Evolutionary conservation across 2,329 filamentous ascomycete species (phyloP).

Genomic region (Aureobasidium leucospermi): DNA sequence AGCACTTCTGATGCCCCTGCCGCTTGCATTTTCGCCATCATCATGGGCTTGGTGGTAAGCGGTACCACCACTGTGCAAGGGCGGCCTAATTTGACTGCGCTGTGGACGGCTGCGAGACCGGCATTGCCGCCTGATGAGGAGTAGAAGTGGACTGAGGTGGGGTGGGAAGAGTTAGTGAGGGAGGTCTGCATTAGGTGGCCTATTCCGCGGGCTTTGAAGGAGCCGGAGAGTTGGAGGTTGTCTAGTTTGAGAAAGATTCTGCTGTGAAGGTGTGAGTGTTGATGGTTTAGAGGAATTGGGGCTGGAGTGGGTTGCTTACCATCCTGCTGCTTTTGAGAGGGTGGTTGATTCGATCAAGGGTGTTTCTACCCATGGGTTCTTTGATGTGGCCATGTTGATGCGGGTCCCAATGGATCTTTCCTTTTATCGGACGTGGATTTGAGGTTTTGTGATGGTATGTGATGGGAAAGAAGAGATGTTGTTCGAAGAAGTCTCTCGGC

Average conservation of each 20-base stretch:
- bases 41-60: slow-evolving; percentile 54
- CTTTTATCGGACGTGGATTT: background rate
- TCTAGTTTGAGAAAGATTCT: slow-evolving; percentile 82
- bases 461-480: background rate
- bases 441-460: background rate
- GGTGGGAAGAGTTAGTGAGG: slow-evolving; percentile 31
- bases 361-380: slow-evolving; percentile 60
- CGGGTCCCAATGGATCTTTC: background rate
- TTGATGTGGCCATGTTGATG: slow-evolving; percentile 7
- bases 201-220: slow-evolving; percentile 70
- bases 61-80: slow-evolving; percentile 73
- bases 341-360: slow-evolving; percentile 60
- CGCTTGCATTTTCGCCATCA: slow-evolving; percentile 62
- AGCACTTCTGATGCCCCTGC: slow-evolving; percentile 63
- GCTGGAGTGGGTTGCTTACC: slow-evolving; percentile 42
- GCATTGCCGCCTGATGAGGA: slow-evolving; percentile 77
- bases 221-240: slow-evolving; percentile 74
- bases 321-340: slow-evolving; percentile 64
- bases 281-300: background rate
- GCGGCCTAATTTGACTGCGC: slow-evolving; percentile 56
- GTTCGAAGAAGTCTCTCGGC: background rate
- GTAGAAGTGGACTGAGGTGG: slow-evolving; percentile 59
- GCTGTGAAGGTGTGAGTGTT: slow-evolving; percentile 31
- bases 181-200: slow-evolving; percentile 60
- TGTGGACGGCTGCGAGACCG: slow-evolving; percentile 71